Base-by-base conservation (phyloP, 257 asterid species). In the Solanum okadae region DNA sequence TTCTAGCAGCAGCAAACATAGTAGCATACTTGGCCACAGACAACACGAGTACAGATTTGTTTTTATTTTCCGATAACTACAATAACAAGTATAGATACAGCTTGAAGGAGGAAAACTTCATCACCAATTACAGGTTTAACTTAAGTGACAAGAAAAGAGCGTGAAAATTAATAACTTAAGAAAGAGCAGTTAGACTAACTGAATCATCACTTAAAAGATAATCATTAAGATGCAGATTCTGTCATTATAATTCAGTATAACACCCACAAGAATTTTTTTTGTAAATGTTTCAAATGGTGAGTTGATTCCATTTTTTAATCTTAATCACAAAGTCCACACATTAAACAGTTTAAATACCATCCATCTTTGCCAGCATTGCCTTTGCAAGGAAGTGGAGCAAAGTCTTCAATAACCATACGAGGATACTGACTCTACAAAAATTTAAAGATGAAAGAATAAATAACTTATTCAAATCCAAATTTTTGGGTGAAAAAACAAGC, bases 291-390 rank as follows among this genome's bases (percentile, higher is more conserved):
- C 67, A 81, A 46, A 46, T 29, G 68, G 68, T 27, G 68, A 81
- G 27, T 10, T 49, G 86, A 18, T 49, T 82, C 29, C 4, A 5
- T 10, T 49, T 37, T 49, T 29, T 23, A 49, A 20, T 82, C 2
- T 2, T 82, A 34, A 82, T 10, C 86, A 46, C 86, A 82, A 52
- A 29, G 33, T 29, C 68, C 68, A 81, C 86, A 46, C 6, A 81
- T 5, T 27, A 56, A 76, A 79, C 77, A 70, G 72, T 85, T 22
- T 81, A 76, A 46, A 75, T 94, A 97, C 99, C 99, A 97, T 90
- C 98, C 98, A 90, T 97, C 99, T 92, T 97, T 96, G 91, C 96
- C 93, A 81, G 94, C 88, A 89, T 94, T 94, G 91, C 98, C 98
- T 92, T 94, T 96, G 89, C 89, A 92, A 52, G 98, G 94, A 89